Base-by-base conservation (phyloP, 306 rosid species). In the Medicago ruthenica region DNA sequence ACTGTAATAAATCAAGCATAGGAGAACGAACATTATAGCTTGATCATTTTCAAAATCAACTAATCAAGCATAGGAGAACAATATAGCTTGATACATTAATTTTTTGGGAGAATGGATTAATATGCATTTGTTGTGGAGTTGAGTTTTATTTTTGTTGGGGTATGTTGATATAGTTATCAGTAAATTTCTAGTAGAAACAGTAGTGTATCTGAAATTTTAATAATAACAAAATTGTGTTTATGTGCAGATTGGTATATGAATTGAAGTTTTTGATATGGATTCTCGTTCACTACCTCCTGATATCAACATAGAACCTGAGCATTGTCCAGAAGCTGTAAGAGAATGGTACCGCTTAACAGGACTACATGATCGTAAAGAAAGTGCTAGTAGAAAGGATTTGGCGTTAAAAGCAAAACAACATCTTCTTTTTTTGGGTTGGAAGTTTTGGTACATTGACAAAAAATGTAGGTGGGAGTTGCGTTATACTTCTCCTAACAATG, bases 401-500 rank as follows among this genome's bases (percentile, higher is more conserved):
- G n/a, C 67, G 0, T 59, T 66, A 10, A 70, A 79, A 41, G 95
- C 93, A 2, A 86, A 76, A 80, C 78, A 75, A 15, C 98, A 93
- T 60, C 87, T 87, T 17, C 22, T 64, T n/a, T 61, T 58, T 3
- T 14, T 70, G 76, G 95, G 98, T 2, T 93, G 96, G 96, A 59
- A 9, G 4, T 54, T 90, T 36, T 86, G 82, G 85, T 66, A 70
- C 7, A 44, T 10, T 4, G 13, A 50, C 34, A 85, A 87, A 84
- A 60, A 77, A 5, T n/a, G 14, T 1, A 82, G 6, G 31, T 65
- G 45, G 9, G 95, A 90, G 74, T 5, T 93, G 42, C 91, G 98
- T 20, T 93, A 89, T 61, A 59, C 60, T 17, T 81, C 88, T 7
- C 91, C 96, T 34, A 34, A 34, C 27, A 64, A 5, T 20, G 93